Evolutionary conservation across 2,329 filamentous ascomycete genomes (phyloP).

Genomic region (Stemphylium vesicarium): DNA sequence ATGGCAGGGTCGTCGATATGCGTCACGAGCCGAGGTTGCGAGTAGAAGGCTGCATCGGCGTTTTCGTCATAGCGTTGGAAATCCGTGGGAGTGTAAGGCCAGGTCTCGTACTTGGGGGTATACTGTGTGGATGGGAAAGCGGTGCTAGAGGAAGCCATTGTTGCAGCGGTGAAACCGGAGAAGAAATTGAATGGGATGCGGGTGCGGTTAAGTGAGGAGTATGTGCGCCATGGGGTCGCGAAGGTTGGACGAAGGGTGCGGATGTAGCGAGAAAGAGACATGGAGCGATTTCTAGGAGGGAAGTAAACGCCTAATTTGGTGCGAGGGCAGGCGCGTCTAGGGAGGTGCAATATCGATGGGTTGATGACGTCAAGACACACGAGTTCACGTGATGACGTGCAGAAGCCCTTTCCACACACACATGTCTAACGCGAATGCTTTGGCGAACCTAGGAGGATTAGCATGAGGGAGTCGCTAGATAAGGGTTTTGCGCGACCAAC

Average conservation of each 20-base stretch:
- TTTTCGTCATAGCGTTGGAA: constrained; percentile 50
- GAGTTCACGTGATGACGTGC: constrained; percentile 21
- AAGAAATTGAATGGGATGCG: constrained; percentile 22
- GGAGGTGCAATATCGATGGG: not conserved
- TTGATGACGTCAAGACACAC: constrained; percentile 31
- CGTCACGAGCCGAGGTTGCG: constrained; percentile 57
- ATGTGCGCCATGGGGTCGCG: constrained; percentile 6
- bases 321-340: constrained; percentile 1
- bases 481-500: too few species aligned
- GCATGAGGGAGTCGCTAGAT: too few species aligned
- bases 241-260: not conserved
- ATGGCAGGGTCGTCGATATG: constrained; percentile 62
- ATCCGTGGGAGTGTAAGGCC: constrained; percentile 36
- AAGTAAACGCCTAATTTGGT: not conserved
- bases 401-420: not conserved
- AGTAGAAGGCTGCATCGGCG: constrained; percentile 49
- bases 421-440: not conserved
- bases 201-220: constrained; percentile 6
- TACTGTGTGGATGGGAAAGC: constrained; percentile 22
- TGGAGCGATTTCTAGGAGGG: not conserved
- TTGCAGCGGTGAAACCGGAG: constrained; percentile 11
- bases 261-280: constrained; percentile 9
- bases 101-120: constrained; percentile 24
- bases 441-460: too few species aligned
- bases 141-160: constrained; percentile 6